phyloP scores from a whole-genome alignment of 2,329 filamentous ascomycete genomes.

The Alternaria conjuncta region DNA sequence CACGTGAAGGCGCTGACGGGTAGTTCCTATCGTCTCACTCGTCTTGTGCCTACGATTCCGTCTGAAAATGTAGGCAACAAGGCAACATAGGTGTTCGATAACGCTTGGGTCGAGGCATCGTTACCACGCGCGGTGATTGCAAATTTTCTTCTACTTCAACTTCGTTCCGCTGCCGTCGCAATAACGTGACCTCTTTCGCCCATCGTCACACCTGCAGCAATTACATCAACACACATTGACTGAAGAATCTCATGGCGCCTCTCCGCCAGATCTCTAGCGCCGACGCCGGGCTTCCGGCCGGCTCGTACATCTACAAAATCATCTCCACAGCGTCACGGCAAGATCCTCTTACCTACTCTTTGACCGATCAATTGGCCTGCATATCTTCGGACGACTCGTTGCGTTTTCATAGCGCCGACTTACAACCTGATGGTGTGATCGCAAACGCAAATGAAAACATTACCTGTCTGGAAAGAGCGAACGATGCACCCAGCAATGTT shows the following conservation, averaged over 20 bases:
- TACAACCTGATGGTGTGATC: slow-evolving; percentile 58
- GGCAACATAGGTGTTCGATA: neutral
- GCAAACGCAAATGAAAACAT: slow-evolving; percentile 66
- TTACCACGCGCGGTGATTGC: neutral
- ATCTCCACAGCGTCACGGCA: slow-evolving; percentile 41
- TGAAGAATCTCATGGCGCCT: slow-evolving; percentile 22
- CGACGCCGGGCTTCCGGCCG: slow-evolving; percentile 37
- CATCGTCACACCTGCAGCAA: neutral
- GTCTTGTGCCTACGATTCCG: neutral
- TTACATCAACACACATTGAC: neutral
- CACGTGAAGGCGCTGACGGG: neutral
- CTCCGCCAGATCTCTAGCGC: slow-evolving; percentile 24
- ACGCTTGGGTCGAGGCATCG: neutral
- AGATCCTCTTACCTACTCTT: slow-evolving; percentile 39
- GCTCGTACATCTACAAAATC: slow-evolving; percentile 50
- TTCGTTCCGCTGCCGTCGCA: neutral
- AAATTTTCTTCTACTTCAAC: neutral
- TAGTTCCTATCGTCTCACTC: neutral
- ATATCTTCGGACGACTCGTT: slow-evolving; percentile 76
- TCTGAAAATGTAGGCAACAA: neutral
- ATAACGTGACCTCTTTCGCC: neutral
- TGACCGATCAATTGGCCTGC: slow-evolving; percentile 57
- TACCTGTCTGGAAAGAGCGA: slow-evolving; percentile 66
- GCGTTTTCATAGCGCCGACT: slow-evolving; percentile 65
- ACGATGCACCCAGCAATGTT: slow-evolving; percentile 57